A percentile compares a stretch with the other conserved stretches of the same genome.
These are phyloP conservation scores for Neofusicoccum parvum DNA, from an alignment of 2,329 filamentous ascomycete species.

Conservation along the genomic window DNA sequence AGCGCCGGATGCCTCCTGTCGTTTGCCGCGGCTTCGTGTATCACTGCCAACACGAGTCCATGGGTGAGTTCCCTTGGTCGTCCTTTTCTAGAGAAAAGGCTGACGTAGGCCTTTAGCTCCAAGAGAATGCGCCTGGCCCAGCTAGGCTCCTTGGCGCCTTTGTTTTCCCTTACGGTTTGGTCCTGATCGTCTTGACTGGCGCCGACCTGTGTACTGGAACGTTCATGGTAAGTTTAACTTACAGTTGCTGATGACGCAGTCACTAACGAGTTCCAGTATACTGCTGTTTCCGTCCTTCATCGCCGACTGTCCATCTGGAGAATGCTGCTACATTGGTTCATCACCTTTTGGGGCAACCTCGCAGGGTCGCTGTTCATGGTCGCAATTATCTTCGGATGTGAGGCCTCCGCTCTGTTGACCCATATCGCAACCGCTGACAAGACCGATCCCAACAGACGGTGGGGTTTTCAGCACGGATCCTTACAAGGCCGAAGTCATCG, in stretches of 20 bases:
- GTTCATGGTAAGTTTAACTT: slow-evolving; percentile 11
- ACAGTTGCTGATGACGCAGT: neutral
- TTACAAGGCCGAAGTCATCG: slow-evolving; percentile 26
- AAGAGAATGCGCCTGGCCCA: slow-evolving; percentile 15
- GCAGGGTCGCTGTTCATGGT: slow-evolving; percentile 53
- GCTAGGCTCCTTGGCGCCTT: slow-evolving; percentile 14
- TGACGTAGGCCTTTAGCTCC: slow-evolving; percentile 1
- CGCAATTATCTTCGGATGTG: slow-evolving; percentile 50
- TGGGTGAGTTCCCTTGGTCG: neutral
- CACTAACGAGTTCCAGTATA: neutral
- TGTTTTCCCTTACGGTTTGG: slow-evolving; percentile 19
- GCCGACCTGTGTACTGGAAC: slow-evolving; percentile 20
- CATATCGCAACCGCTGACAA: slow-evolving; percentile 23
- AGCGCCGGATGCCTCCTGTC: slow-evolving; percentile 56
- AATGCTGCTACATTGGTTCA: slow-evolving; percentile 46
- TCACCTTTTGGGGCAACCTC: slow-evolving; percentile 54
- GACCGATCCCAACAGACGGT: slow-evolving; percentile 36
- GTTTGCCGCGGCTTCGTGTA: slow-evolving; percentile 39
- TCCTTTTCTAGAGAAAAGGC: neutral
- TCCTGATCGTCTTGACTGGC: slow-evolving; percentile 15
- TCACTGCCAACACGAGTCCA: slow-evolving; percentile 14
- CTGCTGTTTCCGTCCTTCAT: slow-evolving; percentile 26
- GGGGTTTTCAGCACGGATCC: slow-evolving; percentile 43
- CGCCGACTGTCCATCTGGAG: slow-evolving; percentile 34
- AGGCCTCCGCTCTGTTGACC: slow-evolving; percentile 24